Conservation (phyloP, 1,284 basidiomycete genomes). For the Ceratobasidium sp. region DNA sequence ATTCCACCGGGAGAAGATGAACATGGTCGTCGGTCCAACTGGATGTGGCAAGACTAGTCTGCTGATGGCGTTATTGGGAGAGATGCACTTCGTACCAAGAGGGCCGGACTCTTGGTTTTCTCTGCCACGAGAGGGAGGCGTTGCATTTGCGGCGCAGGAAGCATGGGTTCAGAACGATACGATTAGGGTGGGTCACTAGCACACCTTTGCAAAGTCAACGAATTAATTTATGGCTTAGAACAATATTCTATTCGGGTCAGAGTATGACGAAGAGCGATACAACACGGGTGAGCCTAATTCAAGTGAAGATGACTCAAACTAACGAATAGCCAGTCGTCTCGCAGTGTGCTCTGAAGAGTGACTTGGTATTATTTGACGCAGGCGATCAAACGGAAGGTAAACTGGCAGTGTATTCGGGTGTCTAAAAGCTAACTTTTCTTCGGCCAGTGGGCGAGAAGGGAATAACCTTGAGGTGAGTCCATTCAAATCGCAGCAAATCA, state of each 20-base stretch:
- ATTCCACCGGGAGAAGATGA: conserved; percentile 70
- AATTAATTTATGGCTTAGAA: conserved; percentile 54
- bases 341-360: conserved; percentile 74
- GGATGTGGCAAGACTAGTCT: conserved; percentile 58
- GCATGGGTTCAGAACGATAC: conserved; percentile 46
- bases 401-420: too few relatives aligned
- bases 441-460: conserved; percentile 90
- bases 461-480: conserved; percentile 72
- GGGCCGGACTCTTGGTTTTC: conserved; percentile 41
- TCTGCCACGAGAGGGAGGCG: conserved; percentile 37
- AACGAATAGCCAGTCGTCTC: background rate
- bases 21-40: conserved; percentile 73
- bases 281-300: conserved; percentile 59
- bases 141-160: conserved; percentile 48
- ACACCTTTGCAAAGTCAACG: background rate
- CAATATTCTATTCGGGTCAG: conserved; percentile 69
- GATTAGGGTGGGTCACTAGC: conserved; percentile 59
- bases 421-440: conserved; percentile 14
- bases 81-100: conserved; percentile 45
- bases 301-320: background rate
- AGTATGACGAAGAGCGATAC: conserved; percentile 66
- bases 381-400: conserved; percentile 61
- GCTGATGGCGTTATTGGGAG: conserved; percentile 66
- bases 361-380: conserved; percentile 75
- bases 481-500: conserved; percentile 4